Evolutionary conservation across 2,329 filamentous ascomycete species (phyloP).

Genomic region (Microcyclosporella mali): DNA sequence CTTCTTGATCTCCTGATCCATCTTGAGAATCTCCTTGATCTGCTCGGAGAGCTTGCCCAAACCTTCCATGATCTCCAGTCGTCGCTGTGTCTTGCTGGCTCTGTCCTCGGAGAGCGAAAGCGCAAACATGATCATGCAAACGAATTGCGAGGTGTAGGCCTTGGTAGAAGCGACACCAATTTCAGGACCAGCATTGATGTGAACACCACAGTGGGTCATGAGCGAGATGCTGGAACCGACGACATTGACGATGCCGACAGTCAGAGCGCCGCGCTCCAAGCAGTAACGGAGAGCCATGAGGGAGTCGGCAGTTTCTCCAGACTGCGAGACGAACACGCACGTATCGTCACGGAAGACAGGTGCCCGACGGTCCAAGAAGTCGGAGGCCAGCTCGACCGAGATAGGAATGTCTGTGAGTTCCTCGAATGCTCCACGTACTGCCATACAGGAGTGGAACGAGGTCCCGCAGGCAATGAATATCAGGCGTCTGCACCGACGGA

Average conservation of each 20-base stretch:
- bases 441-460: conserved; percentile 99
- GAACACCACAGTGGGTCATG: conserved; percentile 98
- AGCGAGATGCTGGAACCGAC: conserved; percentile 98
- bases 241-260: conserved; percentile 96
- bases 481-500: conserved; percentile 90
- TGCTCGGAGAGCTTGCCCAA: conserved; percentile 80
- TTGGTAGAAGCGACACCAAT: conserved; percentile 99
- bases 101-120: conserved; percentile 94
- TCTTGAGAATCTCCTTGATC: conserved; percentile 84
- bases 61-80: conserved; percentile 94
- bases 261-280: conserved; percentile 92
- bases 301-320: conserved; percentile 96
- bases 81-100: conserved; percentile 83
- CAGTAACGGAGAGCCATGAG: conserved; percentile 96
- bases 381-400: conserved; percentile 90
- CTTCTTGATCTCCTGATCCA: conserved; percentile 90
- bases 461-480: conserved; percentile 99
- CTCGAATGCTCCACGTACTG: conserved; percentile 94
- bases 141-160: conserved; percentile 98
- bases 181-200: conserved; percentile 97
- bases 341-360: conserved; percentile 99
- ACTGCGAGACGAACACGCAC: conserved; percentile 97
- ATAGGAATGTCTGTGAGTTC: conserved; percentile 98
- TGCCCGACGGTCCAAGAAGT: conserved; percentile 94
- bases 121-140: conserved; percentile 99